phyloP scores from a whole-genome alignment of 2,329 filamentous ascomycete genomes.

The Ascochyta pisi region DNA sequence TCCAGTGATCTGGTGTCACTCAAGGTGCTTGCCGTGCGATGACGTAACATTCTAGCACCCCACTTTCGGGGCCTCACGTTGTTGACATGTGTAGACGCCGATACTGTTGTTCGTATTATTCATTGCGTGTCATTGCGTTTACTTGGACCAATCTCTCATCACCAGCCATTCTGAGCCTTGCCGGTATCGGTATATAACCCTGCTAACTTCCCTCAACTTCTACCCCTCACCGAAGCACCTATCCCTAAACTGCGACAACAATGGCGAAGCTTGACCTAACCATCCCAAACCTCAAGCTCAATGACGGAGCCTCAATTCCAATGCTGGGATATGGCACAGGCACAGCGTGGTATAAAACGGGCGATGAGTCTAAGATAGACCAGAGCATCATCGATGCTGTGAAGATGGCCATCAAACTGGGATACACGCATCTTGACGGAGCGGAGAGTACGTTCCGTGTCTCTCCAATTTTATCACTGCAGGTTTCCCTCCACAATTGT shows the following conservation, averaged over 20 bases:
- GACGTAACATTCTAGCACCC: slow-evolving; percentile 15
- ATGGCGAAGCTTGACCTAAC: slow-evolving; percentile 55
- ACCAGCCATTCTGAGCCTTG: not conserved
- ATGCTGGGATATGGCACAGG: slow-evolving; percentile 76
- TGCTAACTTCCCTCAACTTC: not conserved
- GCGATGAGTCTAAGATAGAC: slow-evolving; percentile 61
- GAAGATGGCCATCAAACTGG: slow-evolving; percentile 70
- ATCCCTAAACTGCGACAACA: not conserved
- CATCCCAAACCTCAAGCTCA: slow-evolving; percentile 71
- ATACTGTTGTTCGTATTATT: slow-evolving; percentile 17
- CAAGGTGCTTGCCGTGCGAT: slow-evolving; percentile 1
- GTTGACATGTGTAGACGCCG: slow-evolving; percentile 17
- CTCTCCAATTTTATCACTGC: not conserved
- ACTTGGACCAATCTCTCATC: not conserved
- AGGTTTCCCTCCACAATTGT: not conserved
- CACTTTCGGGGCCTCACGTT: slow-evolving; percentile 10
- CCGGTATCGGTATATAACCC: slow-evolving; percentile 3
- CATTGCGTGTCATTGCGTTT: slow-evolving; percentile 8
- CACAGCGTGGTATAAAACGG: slow-evolving; percentile 68
- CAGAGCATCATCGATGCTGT: slow-evolving; percentile 62
- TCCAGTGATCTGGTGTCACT: not conserved
- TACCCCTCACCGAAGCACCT: not conserved
- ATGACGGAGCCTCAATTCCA: slow-evolving; percentile 76
- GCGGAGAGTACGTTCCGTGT: slow-evolving; percentile 64
- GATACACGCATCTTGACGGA: slow-evolving; percentile 76